phyloP scores from a whole-genome alignment of 495 filamentous ascomycete species.

The Margaritispora aquatica region DNA sequence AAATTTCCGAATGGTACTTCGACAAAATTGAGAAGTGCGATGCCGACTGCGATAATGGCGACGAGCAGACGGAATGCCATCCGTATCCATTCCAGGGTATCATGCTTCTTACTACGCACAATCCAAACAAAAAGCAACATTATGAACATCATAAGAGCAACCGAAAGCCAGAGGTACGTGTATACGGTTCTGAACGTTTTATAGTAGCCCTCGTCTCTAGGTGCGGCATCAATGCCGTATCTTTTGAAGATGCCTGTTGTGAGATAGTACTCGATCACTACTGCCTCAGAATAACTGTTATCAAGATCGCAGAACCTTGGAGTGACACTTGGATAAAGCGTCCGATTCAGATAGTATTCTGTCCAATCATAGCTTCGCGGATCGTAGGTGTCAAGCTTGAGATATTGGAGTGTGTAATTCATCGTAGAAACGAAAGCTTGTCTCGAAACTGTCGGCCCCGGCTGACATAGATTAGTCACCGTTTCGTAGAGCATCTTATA shows the following conservation, averaged over 20 bases:
- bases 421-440: neutral
- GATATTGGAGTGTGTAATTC: neutral
- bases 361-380: constrained; percentile 2
- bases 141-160: neutral
- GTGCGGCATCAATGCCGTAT: constrained; percentile 1
- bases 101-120: constrained; percentile 2
- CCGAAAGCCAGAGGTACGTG: constrained; percentile 1
- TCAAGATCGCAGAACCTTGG: neutral
- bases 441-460: neutral
- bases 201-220: neutral
- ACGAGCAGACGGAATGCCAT: neutral
- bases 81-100: neutral
- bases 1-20: neutral
- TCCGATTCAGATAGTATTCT: neutral
- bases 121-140: constrained; percentile 5
- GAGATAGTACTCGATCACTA: neutral
- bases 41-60: neutral
- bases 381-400: constrained; percentile 1
- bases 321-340: neutral
- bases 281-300: neutral
- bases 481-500: neutral
- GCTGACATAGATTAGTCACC: neutral
- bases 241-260: neutral
- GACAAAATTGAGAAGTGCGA: neutral
- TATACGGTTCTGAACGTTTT: neutral